Conservation (phyloP, 179 eudicot species). For the Amaranthus tricolor region DNA sequence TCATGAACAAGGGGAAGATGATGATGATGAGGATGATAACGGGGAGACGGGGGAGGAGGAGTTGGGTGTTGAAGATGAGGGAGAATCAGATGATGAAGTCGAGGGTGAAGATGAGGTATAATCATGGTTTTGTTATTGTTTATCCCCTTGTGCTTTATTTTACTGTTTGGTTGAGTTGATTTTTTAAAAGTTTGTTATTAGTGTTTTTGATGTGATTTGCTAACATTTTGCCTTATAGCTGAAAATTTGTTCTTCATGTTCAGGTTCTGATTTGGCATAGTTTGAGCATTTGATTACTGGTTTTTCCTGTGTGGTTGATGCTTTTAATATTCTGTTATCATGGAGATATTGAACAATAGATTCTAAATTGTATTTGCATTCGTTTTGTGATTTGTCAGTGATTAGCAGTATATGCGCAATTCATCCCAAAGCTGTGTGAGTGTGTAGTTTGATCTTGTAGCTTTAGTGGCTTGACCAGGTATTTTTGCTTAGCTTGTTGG, state of each 20-base stretch:
- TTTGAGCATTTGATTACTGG: background rate
- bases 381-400: too few species aligned
- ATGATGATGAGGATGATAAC: conserved; percentile 74
- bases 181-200: background rate
- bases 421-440: background rate
- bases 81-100: conserved; percentile 35
- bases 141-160: background rate
- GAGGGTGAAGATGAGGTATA: conserved; percentile 47
- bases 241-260: background rate
- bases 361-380: background rate
- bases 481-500: background rate
- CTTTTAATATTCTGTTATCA: background rate
- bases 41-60: conserved; percentile 93
- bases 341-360: background rate
- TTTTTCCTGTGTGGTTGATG: background rate
- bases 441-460: background rate
- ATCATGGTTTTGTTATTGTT: conserved; percentile 1
- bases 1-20: conserved; percentile 95
- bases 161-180: background rate
- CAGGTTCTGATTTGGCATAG: too few species aligned
- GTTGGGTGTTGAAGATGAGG: conserved; percentile 61
- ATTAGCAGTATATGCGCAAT: too few species aligned
- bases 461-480: background rate
- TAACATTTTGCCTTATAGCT: background rate
- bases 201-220: background rate